Evolutionary conservation across 805 yeast genomes (phyloP).

Genomic region (Kregervanrija delftensis): DNA sequence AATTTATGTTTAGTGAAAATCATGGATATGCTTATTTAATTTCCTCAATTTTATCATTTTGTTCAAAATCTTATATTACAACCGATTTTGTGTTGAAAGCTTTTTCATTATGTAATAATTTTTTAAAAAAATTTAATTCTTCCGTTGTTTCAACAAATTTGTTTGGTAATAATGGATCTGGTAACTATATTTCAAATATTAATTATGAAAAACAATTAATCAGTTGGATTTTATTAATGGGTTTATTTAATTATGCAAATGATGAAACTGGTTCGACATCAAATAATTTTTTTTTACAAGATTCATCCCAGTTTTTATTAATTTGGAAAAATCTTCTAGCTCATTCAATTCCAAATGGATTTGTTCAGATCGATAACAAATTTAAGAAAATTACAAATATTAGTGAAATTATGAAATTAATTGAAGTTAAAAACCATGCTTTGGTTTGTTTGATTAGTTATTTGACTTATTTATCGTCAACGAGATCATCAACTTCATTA

Average conservation of each 20-base stretch:
- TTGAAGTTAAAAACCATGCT: slow-evolving; percentile 51
- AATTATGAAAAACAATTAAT: slow-evolving; percentile 33
- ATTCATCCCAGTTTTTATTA: slow-evolving; percentile 49
- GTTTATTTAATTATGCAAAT: slow-evolving; percentile 47
- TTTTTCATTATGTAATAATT: slow-evolving; percentile 23
- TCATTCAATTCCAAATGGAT: slow-evolving; percentile 38
- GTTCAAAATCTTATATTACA: slow-evolving; percentile 24
- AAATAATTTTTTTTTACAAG: slow-evolving; percentile 49
- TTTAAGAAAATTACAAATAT: slow-evolving; percentile 27
- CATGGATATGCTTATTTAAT: slow-evolving; percentile 28
- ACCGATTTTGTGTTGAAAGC: slow-evolving; percentile 27
- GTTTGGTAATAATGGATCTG: slow-evolving; percentile 22
- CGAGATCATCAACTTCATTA: slow-evolving; percentile 29
- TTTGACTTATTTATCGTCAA: slow-evolving; percentile 40
- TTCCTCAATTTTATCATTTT: slow-evolving; percentile 24
- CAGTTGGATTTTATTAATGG: slow-evolving; percentile 59
- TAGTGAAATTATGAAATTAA: slow-evolving; percentile 29
- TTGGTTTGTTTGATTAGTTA: slow-evolving; percentile 52
- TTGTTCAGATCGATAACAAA: slow-evolving; percentile 26
- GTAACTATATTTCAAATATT: slow-evolving; percentile 22
- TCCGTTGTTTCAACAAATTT: slow-evolving; percentile 28
- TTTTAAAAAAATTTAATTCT: slow-evolving; percentile 29
- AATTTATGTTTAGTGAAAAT: slow-evolving; percentile 21
- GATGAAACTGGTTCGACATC: slow-evolving; percentile 16
- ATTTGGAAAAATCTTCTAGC: slow-evolving; percentile 60